Conservation (phyloP, 2,329 filamentous ascomycete genomes). For the Teratosphaeria gauchensis region DNA sequence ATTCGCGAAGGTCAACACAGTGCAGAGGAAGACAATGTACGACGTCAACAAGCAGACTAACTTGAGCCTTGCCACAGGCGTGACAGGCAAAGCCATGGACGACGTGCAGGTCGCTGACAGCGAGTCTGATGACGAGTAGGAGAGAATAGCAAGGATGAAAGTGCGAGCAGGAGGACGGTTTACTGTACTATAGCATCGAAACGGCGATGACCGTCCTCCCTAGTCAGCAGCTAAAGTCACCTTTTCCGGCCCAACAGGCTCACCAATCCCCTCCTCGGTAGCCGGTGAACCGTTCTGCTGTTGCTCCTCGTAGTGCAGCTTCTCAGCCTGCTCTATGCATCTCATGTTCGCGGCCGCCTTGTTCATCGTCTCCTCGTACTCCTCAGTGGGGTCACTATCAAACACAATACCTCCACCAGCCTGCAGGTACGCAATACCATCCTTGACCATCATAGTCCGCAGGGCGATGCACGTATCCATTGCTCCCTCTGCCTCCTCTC, state of each 20-base stretch:
- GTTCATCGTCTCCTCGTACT: conserved; percentile 95
- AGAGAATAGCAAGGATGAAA: not conserved
- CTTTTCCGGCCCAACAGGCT: not conserved
- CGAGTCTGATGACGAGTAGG: not conserved
- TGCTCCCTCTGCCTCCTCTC: conserved; percentile 60
- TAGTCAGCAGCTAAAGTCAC: not conserved
- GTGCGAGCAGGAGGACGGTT: no score
- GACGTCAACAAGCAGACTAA: not conserved
- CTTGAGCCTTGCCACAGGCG: not conserved
- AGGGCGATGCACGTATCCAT: conserved; percentile 85
- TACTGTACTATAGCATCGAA: not conserved
- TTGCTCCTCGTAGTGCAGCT: conserved; percentile 22
- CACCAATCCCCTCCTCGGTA: not conserved
- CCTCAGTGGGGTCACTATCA: conserved; percentile 81
- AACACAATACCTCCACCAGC: conserved; percentile 84
- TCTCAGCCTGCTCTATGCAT: conserved; percentile 77
- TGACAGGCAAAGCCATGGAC: not conserved
- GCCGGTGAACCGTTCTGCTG: not conserved
- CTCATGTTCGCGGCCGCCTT: conserved; percentile 86
- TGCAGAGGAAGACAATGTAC: not conserved
- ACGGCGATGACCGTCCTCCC: not conserved
- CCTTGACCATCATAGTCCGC: conserved; percentile 89
- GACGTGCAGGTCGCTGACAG: not conserved
- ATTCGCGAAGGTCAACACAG: not conserved
- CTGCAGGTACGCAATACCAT: conserved; percentile 84